A percentile compares a stretch with the other conserved stretches of the same genome.
Evolutionary conservation across 495 filamentous ascomycete genomes (phyloP).

Genomic region (Penicillium coprophilum): DNA sequence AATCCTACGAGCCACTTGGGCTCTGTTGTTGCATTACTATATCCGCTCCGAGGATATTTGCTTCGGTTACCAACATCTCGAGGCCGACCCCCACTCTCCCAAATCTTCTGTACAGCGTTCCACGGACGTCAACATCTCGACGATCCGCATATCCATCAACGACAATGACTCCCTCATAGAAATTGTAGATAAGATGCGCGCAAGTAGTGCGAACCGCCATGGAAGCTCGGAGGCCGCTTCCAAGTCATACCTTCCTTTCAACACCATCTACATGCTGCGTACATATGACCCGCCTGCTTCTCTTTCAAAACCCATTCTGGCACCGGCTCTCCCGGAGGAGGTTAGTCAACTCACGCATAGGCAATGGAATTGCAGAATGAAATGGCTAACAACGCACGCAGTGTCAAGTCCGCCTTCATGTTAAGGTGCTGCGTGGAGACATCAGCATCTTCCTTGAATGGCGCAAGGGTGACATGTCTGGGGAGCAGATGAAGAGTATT

Average conservation of each 20-base stretch:
- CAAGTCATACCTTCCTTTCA: slow-evolving; percentile 32
- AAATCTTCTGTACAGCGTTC: slow-evolving; percentile 24
- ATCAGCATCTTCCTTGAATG: slow-evolving; percentile 49
- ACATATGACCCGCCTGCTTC: slow-evolving; percentile 26
- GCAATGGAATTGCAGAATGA: neutral
- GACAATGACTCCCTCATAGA: slow-evolving; percentile 34
- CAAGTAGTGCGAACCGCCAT: slow-evolving; percentile 11
- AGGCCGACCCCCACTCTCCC: slow-evolving; percentile 22
- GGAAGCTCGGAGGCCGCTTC: slow-evolving; percentile 11
- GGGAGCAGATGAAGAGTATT: slow-evolving; percentile 46
- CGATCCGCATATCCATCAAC: slow-evolving; percentile 30
- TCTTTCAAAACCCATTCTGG: slow-evolving; percentile 31
- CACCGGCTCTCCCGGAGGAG: slow-evolving; percentile 37
- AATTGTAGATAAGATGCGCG: slow-evolving; percentile 35
- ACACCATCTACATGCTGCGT: slow-evolving; percentile 44
- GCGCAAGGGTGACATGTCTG: slow-evolving; percentile 45
- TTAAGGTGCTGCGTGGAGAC: slow-evolving; percentile 42
- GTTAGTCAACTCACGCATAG: slow-evolving; percentile 14
- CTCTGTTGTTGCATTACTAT: slow-evolving; percentile 53
- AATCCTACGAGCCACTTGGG: slow-evolving; percentile 54
- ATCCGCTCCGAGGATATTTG: slow-evolving; percentile 54
- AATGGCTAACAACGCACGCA: slow-evolving; percentile 14
- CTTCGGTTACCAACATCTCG: slow-evolving; percentile 53
- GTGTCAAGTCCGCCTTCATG: slow-evolving; percentile 49
- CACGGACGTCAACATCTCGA: slow-evolving; percentile 16